Evolutionary conservation across 2,329 filamentous ascomycete species (phyloP), one percentile per base, ranked within the genome.

Genomic region (Penicillium corylophilum): DNA sequence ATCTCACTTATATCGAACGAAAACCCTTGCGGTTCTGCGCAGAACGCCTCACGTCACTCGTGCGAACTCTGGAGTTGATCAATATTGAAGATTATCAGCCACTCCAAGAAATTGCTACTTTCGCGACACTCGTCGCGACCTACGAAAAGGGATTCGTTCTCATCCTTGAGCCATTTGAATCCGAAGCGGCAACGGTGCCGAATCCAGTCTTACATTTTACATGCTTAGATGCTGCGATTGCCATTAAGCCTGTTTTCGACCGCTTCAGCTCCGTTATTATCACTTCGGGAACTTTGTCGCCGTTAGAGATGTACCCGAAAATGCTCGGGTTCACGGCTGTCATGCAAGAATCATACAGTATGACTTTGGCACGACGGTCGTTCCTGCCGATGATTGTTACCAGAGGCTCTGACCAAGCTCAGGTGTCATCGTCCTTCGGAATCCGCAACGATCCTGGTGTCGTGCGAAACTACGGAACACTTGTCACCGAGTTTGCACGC

Each of bases 361-460:
- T 99, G 91, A 97, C 94, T 0, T 82, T 99, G 5, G 93, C 93
- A 2, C 83, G 95, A 39, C 83, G 88, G 50, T 96, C 94, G n/a
- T 99, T 99, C 76, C 76, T 99, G 56, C 94, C 94, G 1, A 95
- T 99, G 90, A 94, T 99, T 58, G 91, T 99, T 29, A 97, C 94
- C 0, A 83, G 93, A 51, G 94, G 94, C 45, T 95, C 89, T 60
- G 94, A 99, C 69, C 94, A 99, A 72, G 89, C 90, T 20, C 85
- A 91, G 20, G 88, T 99, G 10, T 95, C 92, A 0, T 96, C 92
- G 0, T 88, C 90, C 56, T 99, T 99, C 70, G 89, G 96, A 65
- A 92, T 96, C 61, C 86, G 94, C 58, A 96, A 96, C 67, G 95
- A 99, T 64, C 91, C 92, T 0, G 90, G 89, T 56, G 93, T 97